Conservation (phyloP, 805 yeast species). For the Metschnikowia sp. region DNA sequence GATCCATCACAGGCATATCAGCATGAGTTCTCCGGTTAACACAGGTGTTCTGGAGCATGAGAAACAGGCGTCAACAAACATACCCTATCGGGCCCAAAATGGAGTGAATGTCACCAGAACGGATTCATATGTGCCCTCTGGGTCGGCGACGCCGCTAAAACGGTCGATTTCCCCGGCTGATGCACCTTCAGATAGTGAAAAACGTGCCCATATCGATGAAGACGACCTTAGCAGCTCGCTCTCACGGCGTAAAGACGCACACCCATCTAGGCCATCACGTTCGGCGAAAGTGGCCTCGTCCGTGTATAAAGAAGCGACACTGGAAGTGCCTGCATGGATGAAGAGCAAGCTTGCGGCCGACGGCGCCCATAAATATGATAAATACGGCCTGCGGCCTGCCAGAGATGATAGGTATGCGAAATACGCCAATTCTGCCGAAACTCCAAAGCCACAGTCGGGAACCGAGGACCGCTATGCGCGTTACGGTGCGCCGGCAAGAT, state of each 20-base stretch:
- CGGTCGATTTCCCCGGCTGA: not conserved
- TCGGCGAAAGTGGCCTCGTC: conserved; percentile 15
- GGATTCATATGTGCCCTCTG: too few species aligned
- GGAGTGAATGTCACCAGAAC: too few species aligned
- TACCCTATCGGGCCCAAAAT: too few species aligned
- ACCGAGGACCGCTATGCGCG: conserved; percentile 15
- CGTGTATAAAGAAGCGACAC: conserved; percentile 25
- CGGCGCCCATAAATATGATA: conserved; percentile 33
- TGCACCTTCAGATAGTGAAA: not conserved
- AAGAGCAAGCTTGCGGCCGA: conserved; percentile 22
- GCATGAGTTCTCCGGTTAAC: too few species aligned
- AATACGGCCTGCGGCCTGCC: conserved; percentile 28
- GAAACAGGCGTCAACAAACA: too few species aligned
- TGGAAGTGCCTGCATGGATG: conserved; percentile 40
- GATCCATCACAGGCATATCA: too few species aligned
- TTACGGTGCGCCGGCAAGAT: conserved; percentile 15
- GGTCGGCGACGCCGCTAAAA: not conserved
- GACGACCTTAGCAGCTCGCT: conserved; percentile 14
- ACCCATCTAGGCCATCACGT: conserved; percentile 1
- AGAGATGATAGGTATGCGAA: conserved; percentile 13
- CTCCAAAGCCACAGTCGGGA: not conserved
- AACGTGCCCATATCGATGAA: conserved; percentile 5
- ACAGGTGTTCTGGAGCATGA: too few species aligned
- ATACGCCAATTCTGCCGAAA: conserved; percentile 5
- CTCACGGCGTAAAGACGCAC: conserved; percentile 11